A percentile compares a stretch with the other conserved stretches of the same genome.
Evolutionary conservation across 208 protist species (phyloP).

Genomic region (Trypanosoma vivax): DNA sequence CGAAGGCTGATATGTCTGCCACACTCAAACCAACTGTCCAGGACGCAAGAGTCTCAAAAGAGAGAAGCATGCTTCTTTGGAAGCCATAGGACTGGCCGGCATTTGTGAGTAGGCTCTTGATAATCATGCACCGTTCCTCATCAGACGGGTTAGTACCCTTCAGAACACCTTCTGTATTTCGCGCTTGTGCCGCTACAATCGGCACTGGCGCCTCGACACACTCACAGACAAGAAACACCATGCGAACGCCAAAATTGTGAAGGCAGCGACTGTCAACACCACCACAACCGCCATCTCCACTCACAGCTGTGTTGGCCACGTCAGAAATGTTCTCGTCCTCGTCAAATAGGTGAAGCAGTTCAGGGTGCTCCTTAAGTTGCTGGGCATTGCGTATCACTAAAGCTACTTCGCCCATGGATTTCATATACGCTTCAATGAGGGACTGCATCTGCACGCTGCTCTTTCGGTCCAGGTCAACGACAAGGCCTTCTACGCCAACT

Average conservation of each 20-base stretch:
- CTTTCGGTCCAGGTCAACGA: conserved; percentile 35
- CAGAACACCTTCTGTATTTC: conserved; percentile 57
- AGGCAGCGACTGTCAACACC: neutral
- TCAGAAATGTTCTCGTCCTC: conserved; percentile 27
- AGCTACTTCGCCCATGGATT: conserved; percentile 17
- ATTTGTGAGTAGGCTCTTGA: conserved; percentile 16
- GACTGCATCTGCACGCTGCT: conserved; percentile 30
- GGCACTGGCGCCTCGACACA: conserved; percentile 57
- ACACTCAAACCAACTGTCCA: conserved; percentile 73
- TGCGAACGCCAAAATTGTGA: conserved; percentile 6
- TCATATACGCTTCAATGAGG: conserved; percentile 27
- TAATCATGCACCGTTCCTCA: conserved; percentile 36
- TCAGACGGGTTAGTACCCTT: conserved; percentile 68
- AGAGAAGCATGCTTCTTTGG: conserved; percentile 47
- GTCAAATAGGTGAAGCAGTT: conserved; percentile 46
- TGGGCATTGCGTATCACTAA: conserved; percentile 64
- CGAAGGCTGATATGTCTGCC: conserved; percentile 52
- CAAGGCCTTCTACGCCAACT: conserved; percentile 33
- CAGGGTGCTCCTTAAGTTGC: conserved; percentile 23
- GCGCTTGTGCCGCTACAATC: conserved; percentile 53
- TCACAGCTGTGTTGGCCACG: neutral
- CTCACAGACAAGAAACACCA: conserved; percentile 68
- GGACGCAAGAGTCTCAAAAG: conserved; percentile 35
- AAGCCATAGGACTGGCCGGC: conserved; percentile 20
- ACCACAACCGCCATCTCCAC: neutral